These are phyloP conservation scores for Asterella californica DNA, from an alignment of 225 moss, liverwort and hornwort species.

Conservation along the genomic window DNA sequence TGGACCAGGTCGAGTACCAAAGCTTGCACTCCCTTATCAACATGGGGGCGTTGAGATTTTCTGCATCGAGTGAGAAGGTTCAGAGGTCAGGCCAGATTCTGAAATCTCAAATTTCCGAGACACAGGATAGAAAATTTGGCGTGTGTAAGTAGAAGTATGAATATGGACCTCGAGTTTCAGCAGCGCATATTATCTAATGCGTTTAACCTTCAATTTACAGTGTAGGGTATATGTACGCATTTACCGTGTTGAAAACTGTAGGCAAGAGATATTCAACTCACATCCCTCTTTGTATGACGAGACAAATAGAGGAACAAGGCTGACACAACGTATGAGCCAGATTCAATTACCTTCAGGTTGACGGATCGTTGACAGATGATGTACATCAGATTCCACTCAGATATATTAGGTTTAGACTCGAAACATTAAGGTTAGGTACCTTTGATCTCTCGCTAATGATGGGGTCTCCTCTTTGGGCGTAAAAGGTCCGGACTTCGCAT, in stretches of 20 bases:
- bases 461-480: not conserved
- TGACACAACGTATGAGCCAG: not conserved
- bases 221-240: no score
- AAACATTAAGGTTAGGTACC: not conserved
- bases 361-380: no score
- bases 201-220: not conserved
- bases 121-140: not conserved
- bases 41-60: not conserved
- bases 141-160: not conserved
- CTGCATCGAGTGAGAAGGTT: conserved; percentile 2
- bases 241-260: no score
- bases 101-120: not conserved
- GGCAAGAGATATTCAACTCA: not conserved
- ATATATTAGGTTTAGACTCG: no score
- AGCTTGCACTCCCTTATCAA: conserved; percentile 17
- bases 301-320: not conserved
- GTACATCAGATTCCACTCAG: not conserved
- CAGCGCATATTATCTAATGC: not conserved
- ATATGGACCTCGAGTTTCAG: not conserved
- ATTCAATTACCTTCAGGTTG: no score
- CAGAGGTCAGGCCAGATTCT: not conserved
- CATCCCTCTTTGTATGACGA: not conserved
- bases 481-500: not conserved
- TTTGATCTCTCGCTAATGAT: not conserved
- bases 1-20: not conserved